phyloP scores from a whole-genome alignment of 495 filamentous ascomycete species.

The Corynascus novoguineensis region DNA sequence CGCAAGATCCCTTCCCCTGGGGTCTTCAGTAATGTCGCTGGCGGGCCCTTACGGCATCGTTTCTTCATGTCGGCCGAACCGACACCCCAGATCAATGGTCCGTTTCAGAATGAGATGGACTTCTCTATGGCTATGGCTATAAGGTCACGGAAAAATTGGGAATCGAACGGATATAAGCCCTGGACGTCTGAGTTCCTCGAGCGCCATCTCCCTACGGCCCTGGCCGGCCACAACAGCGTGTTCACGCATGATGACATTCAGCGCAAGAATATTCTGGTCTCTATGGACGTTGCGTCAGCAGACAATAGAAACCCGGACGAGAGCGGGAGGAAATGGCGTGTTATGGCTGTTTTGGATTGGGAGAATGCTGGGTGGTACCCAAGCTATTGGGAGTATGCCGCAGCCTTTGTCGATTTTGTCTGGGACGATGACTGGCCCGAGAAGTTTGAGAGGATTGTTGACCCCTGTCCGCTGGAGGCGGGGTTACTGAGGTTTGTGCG shows the following conservation, averaged over 20 bases:
- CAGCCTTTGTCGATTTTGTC: background rate
- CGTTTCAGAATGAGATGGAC: too few relatives aligned
- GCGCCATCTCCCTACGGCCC: too few relatives aligned
- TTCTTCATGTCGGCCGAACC: too few relatives aligned
- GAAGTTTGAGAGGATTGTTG: constrained; percentile 2
- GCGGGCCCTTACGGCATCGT: too few relatives aligned
- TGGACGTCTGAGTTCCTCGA: too few relatives aligned
- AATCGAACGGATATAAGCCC: too few relatives aligned
- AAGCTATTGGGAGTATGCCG: constrained; percentile 4
- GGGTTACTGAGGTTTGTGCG: background rate
- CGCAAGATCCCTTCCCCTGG: background rate
- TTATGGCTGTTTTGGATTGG: background rate
- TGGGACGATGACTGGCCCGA: constrained; percentile 4
- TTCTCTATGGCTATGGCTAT: too few relatives aligned
- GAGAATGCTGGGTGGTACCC: constrained; percentile 3
- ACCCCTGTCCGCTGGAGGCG: background rate
- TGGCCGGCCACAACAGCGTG: background rate
- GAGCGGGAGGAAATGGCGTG: background rate
- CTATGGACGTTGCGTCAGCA: too few relatives aligned
- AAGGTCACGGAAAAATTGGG: too few relatives aligned
- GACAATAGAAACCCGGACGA: background rate
- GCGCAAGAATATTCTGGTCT: constrained; percentile 1
- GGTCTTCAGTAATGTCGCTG: too few relatives aligned
- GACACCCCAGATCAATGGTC: too few relatives aligned
- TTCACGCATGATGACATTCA: background rate